phyloP scores from a whole-genome alignment of 2,329 filamentous ascomycete species.

The Colletotrichum sp. region DNA sequence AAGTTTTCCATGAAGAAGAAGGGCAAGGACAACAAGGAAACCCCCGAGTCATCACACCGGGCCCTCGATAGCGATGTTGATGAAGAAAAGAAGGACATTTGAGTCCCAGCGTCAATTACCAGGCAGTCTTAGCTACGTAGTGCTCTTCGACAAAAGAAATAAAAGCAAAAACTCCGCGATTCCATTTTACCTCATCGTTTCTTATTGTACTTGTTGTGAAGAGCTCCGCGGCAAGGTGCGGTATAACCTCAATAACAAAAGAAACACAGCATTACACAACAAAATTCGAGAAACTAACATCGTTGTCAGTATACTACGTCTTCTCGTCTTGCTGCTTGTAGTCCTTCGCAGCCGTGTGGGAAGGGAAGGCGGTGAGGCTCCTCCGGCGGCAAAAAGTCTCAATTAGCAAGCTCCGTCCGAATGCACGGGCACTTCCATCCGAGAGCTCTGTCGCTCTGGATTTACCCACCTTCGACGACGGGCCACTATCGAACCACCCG shows the following conservation, averaged over 20 bases:
- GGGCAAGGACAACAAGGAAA: slow-evolving; percentile 60
- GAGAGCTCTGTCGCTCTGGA: not conserved
- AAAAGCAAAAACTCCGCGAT: not conserved
- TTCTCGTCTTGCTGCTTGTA: not conserved
- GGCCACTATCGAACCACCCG: slow-evolving; percentile 11
- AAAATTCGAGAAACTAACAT: not conserved
- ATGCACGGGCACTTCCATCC: not conserved
- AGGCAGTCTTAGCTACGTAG: not conserved
- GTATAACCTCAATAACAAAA: not conserved
- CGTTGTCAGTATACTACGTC: not conserved
- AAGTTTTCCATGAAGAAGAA: slow-evolving; percentile 67
- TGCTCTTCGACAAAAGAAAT: not conserved
- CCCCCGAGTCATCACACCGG: slow-evolving; percentile 55
- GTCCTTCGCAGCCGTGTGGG: not conserved
- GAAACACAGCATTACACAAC: not conserved
- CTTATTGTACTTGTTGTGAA: not conserved
- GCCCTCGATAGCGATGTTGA: slow-evolving; percentile 6
- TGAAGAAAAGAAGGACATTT: slow-evolving; percentile 20
- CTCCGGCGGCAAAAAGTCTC: slow-evolving; percentile 13
- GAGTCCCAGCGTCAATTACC: not conserved
- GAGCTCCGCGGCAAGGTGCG: not conserved
- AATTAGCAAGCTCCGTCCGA: slow-evolving; percentile 15
- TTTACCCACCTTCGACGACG: not conserved
- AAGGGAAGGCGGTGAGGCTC: not conserved
- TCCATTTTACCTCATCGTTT: not conserved